A percentile compares a stretch with the other conserved stretches of the same genome.
phyloP scores from a whole-genome alignment of 2,329 filamentous ascomycete genomes.

The Metarhizium album region DNA sequence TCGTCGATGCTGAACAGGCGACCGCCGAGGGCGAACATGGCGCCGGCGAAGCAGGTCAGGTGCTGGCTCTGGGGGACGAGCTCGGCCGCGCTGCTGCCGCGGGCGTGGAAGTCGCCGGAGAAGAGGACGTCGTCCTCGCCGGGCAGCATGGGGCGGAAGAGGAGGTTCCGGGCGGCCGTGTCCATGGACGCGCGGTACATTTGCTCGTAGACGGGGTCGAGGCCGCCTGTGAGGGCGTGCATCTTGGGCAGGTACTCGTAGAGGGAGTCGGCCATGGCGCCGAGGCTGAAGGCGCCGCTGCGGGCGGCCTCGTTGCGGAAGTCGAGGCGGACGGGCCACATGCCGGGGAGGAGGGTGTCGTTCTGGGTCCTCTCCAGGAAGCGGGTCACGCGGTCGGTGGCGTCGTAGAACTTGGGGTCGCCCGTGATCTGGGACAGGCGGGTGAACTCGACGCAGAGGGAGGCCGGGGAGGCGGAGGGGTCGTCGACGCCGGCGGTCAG shows the following conservation, averaged over 20 bases:
- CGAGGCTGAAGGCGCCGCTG: slow-evolving; percentile 34
- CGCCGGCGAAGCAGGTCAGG: slow-evolving; percentile 46
- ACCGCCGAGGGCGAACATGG: slow-evolving; percentile 56
- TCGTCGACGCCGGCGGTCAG: slow-evolving; percentile 55
- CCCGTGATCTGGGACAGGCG: slow-evolving; percentile 59
- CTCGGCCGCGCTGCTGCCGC: slow-evolving; percentile 33
- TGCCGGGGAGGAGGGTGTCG: slow-evolving; percentile 54
- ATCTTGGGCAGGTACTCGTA: slow-evolving; percentile 53
- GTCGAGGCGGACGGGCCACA: slow-evolving; percentile 61
- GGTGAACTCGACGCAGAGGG: slow-evolving; percentile 50
- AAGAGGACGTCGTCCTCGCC: slow-evolving; percentile 53
- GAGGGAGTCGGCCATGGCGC: slow-evolving; percentile 41
- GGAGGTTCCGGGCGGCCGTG: slow-evolving; percentile 47
- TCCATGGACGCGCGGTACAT: slow-evolving; percentile 54
- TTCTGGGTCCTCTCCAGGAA: slow-evolving; percentile 56
- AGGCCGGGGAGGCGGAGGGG: slow-evolving; percentile 29
- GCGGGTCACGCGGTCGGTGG: slow-evolving; percentile 57
- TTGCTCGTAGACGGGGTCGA: slow-evolving; percentile 43
- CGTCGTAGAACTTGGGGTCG: slow-evolving; percentile 62
- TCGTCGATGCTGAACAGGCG: slow-evolving; percentile 48
- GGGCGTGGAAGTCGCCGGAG: slow-evolving; percentile 31
- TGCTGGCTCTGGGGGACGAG: slow-evolving; percentile 2
- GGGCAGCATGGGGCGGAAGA: slow-evolving; percentile 59
- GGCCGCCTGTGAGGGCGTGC: slow-evolving; percentile 55
- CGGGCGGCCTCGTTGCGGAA: slow-evolving; percentile 27